Base-by-base conservation (phyloP, 1,284 basidiomycete genomes). In the Tylopilus sp. region DNA sequence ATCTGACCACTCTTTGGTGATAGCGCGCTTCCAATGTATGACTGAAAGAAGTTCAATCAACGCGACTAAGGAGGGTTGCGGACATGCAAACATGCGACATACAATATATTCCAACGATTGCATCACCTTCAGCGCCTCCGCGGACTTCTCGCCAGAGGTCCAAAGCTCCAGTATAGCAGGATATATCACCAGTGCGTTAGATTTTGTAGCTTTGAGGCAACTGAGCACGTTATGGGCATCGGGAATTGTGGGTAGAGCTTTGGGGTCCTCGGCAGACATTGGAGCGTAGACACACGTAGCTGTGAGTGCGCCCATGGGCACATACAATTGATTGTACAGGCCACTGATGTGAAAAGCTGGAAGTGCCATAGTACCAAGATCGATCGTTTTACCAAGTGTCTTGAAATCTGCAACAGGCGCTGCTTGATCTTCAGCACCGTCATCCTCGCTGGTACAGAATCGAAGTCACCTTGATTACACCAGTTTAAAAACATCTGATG, bases 121-220 rank as follows among this genome's bases (percentile, higher is more conserved):
- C 41, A 44, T 44, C 22, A 44, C 39, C 32, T 57, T 36, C 16
- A 69, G 62, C 8, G 51, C 41, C 12, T 56, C 53, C n/a, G 61
- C 59, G 13, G 63, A 61, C 41, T 61, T 52, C 41, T 56, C 44
- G 13, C 58, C 56, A 3, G 39, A 32, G 15, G 58, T 36, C 67
- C 66, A 67, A n/a, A 67, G 59, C 47, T 69, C 66, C 26, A 69
- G 19, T 51, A 67, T 62, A 16, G 66, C 51, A 6, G 67, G 29
- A 29, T 6, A 63, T 29, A 44, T 64, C 41, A 66, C 49, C 15
- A 69, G 19, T 9, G 44, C 19, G 8, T 53, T 65, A 6, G 60
- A 47, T 6, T 38, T n/a, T 4, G 66, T 69, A 41, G 47, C 19
- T 2, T 57, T 19, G 16, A 57, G 47, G 47, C 39, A 51, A 41